A percentile compares a stretch with the other conserved stretches of the same genome.
Evolutionary conservation across 371 early-diverging fungal species (phyloP).

Genomic region (Basidiobolus meristosporus): DNA sequence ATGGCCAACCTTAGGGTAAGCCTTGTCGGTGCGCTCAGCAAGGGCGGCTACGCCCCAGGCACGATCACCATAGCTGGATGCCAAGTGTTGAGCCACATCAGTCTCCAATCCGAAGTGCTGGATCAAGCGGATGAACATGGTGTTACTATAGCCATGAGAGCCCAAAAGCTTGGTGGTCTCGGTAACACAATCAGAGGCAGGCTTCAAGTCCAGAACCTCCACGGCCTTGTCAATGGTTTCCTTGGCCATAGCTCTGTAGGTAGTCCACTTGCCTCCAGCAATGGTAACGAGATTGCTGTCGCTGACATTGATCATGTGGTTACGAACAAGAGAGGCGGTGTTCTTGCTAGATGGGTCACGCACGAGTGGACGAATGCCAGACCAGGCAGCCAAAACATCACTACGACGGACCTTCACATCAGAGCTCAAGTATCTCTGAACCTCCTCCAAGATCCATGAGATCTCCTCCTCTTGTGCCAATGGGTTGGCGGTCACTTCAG

Average conservation of each 20-base stretch:
- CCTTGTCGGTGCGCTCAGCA: slow-evolving; percentile 42
- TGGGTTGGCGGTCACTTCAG: slow-evolving; percentile 60
- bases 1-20: slow-evolving; percentile 68
- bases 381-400: slow-evolving; percentile 97
- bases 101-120: slow-evolving; percentile 87
- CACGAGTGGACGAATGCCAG: slow-evolving; percentile 96
- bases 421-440: slow-evolving; percentile 66
- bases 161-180: slow-evolving; percentile 70
- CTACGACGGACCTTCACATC: slow-evolving; percentile 85
- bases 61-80: slow-evolving; percentile 87
- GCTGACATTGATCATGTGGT: slow-evolving; percentile 86
- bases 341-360: slow-evolving; percentile 83
- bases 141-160: slow-evolving; percentile 65
- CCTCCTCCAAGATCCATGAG: slow-evolving; percentile 88
- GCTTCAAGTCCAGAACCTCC: slow-evolving; percentile 23
- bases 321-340: slow-evolving; percentile 88
- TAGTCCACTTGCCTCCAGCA: slow-evolving; percentile 99
- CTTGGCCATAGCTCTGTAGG: slow-evolving; percentile 96
- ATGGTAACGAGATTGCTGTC: slow-evolving; percentile 80
- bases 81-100: slow-evolving; percentile 83
- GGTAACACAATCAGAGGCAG: slow-evolving; percentile 42
- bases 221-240: slow-evolving; percentile 91
- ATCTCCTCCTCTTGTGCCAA: slow-evolving; percentile 88
- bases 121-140: slow-evolving; percentile 78
- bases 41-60: slow-evolving; percentile 81